Conservation (phyloP, 345 rosid genomes). For the Cardamine chenopodiifolia region DNA sequence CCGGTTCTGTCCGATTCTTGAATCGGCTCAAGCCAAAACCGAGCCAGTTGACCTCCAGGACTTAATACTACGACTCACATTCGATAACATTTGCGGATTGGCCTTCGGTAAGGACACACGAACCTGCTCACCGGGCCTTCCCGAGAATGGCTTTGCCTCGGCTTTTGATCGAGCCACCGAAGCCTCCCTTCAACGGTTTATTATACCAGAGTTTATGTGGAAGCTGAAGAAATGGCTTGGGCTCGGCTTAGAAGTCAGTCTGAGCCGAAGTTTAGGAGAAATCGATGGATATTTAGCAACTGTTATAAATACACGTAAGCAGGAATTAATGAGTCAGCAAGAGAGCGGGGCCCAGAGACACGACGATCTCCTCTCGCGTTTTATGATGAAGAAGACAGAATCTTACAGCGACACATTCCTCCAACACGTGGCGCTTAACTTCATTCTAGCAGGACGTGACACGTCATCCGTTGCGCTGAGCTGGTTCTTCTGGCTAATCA, state of each 20-base stretch:
- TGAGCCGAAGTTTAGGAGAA: conserved; percentile 70
- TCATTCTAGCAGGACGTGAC: conserved; percentile 97
- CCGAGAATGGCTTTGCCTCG: conserved; percentile 69
- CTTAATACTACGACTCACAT: conserved; percentile 83
- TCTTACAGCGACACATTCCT: conserved; percentile 73
- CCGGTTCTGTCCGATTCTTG: conserved; percentile 76
- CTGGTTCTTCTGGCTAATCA: conserved; percentile 92
- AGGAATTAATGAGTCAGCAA: conserved; percentile 60
- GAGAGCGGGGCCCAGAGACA: conserved; percentile 55
- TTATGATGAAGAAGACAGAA: conserved; percentile 78
- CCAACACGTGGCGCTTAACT: conserved; percentile 86
- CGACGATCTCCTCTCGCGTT: conserved; percentile 84
- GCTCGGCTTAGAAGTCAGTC: conserved; percentile 77
- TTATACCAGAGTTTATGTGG: conserved; percentile 81
- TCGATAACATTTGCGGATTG: conserved; percentile 93
- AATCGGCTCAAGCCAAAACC: conserved; percentile 54
- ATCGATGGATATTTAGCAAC: conserved; percentile 65
- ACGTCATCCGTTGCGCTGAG: conserved; percentile 86
- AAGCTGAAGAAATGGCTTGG: conserved; percentile 80
- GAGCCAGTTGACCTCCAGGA: conserved; percentile 85
- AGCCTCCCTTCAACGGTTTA: conserved; percentile 87
- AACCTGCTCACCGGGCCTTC: conserved; percentile 74
- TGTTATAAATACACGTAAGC: conserved; percentile 70
- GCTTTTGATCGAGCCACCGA: conserved; percentile 92
- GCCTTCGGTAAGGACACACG: conserved; percentile 91